Base-by-base conservation (phyloP, 2,329 filamentous ascomycete genomes). In the Sphaerulina musiva region DNA sequence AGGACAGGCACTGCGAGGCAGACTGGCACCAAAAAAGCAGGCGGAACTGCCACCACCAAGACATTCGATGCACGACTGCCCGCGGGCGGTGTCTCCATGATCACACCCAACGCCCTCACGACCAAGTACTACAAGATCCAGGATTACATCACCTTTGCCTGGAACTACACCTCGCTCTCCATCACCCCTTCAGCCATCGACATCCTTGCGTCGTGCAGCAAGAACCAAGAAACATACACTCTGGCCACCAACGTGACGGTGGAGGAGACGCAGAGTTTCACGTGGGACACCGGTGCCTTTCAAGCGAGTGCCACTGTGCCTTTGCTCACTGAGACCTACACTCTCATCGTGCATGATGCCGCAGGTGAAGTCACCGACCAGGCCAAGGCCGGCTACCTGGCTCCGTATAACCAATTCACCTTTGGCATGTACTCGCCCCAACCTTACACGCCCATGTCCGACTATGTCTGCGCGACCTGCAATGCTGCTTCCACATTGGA, bases 131-230 rank as follows among this genome's bases (percentile, higher is more conserved):
- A 82, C 75, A 85, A 84, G 68, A 79, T 85, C 60, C 80, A 80
- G 14, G 75, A 85, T 43, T 76, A 73, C 55, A 72, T 85, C 31
- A 85, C 82, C 0, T 84, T 86, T 61, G 78, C 74, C 17, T 86
- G 83, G 83, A 86, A 86, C 69, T 86, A 85, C 70, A 86, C 83
- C 11, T 83, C 80, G 9, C 71, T 86, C 23, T 76, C 74, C 17
- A 73, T 79, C 14, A 81, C 79, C 0, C 83, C 83, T 0, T 74
- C 75, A 1, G 76, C 75, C 42, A 72, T 86, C 62, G 81, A 86
- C 61, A 76, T 86, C 38, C 70, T 85, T 42, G 83, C 83, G 1
- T 78, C 77, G 9, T 85, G 82, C 74, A 76, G 75, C 36, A 68
- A 74, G 55, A 84, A 84, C 69, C 72, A 76, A 54, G 74, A 75